Evolutionary conservation across 2,329 filamentous ascomycete genomes (phyloP).

Genomic region (Hymenoscyphus fructigenus): DNA sequence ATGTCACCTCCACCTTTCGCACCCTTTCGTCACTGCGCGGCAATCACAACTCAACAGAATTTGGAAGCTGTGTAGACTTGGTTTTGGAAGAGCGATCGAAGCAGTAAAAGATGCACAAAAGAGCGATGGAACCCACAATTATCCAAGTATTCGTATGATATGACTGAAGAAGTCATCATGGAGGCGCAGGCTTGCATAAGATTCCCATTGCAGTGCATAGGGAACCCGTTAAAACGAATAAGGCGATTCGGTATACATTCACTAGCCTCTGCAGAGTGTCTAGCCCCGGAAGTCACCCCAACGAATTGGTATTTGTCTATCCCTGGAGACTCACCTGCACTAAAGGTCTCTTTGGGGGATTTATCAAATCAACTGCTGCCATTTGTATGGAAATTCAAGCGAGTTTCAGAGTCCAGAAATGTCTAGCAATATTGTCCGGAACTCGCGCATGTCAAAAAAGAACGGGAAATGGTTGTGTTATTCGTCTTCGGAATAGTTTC

Average conservation of each 20-base stretch:
- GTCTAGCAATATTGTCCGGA: background rate
- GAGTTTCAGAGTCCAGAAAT: background rate
- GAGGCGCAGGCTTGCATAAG: conserved; percentile 5
- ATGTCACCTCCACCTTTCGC: background rate
- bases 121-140: background rate
- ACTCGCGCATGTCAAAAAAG: background rate
- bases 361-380: background rate
- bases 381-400: background rate
- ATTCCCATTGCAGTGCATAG: background rate
- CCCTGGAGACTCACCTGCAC: background rate
- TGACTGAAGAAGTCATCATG: background rate
- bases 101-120: conserved; percentile 4
- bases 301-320: background rate
- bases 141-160: background rate
- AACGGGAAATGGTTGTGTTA: background rate
- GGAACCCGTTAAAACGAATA: background rate
- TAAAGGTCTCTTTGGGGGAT: background rate
- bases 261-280: background rate
- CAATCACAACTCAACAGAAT: background rate
- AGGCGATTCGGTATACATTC: background rate
- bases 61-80: background rate
- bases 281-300: background rate
- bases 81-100: background rate
- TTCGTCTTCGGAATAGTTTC: background rate
- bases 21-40: background rate